Conservation (phyloP, 495 filamentous ascomycete species). For the Xylaria flabelliformis region DNA sequence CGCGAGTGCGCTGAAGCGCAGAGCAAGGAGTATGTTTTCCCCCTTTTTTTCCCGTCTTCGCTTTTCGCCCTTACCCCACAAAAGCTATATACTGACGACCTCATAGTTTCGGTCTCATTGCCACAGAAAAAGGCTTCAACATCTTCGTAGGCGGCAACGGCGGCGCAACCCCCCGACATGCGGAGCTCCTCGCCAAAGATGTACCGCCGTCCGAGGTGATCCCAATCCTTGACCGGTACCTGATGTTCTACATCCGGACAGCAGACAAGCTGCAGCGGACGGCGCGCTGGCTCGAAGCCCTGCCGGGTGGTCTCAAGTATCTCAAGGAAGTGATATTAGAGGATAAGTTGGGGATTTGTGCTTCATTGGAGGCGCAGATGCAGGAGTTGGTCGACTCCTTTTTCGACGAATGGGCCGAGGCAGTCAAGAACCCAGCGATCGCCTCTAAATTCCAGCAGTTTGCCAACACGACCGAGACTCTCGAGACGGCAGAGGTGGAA, state of each 20-base stretch:
- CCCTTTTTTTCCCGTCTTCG: neutral
- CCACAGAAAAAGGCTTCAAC: slow-evolving; percentile 95
- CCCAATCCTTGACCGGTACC: slow-evolving; percentile 87
- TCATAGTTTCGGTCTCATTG: slow-evolving; percentile 84
- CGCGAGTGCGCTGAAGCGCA: slow-evolving; percentile 95
- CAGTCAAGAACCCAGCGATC: slow-evolving; percentile 70
- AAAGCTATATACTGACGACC: slow-evolving; percentile 20
- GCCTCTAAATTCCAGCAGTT: slow-evolving; percentile 85
- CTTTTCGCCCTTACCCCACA: slow-evolving; percentile 2
- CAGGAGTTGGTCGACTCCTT: slow-evolving; percentile 83
- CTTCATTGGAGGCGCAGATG: slow-evolving; percentile 90
- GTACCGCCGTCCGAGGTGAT: slow-evolving; percentile 85
- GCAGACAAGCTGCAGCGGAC: slow-evolving; percentile 95
- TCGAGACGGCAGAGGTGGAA: slow-evolving; percentile 74
- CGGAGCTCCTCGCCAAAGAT: slow-evolving; percentile 89
- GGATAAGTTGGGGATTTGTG: slow-evolving; percentile 88
- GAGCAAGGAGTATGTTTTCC: slow-evolving; percentile 78
- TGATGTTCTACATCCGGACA: slow-evolving; percentile 96
- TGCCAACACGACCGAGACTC: slow-evolving; percentile 77
- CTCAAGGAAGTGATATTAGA: slow-evolving; percentile 83
- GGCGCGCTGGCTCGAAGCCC: slow-evolving; percentile 87
- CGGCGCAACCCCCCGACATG: slow-evolving; percentile 84
- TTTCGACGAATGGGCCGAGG: slow-evolving; percentile 96
- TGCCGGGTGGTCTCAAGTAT: slow-evolving; percentile 88
- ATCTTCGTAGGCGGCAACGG: slow-evolving; percentile 94